phyloP scores from a whole-genome alignment of 78 protist species.

The Cavenderia fasciculata region DNA sequence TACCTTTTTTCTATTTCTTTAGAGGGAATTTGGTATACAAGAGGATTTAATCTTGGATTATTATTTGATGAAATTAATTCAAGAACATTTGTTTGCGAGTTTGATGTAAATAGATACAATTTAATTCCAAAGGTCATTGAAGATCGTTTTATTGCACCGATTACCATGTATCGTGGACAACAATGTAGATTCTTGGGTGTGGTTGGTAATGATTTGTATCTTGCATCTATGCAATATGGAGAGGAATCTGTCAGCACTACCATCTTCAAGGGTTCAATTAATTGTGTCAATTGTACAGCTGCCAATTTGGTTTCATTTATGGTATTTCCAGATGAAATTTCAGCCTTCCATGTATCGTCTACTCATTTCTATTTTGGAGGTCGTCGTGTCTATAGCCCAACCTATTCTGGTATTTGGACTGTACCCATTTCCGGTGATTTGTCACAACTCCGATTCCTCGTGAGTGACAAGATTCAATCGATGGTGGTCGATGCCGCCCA shows the following conservation, averaged over 20 bases:
- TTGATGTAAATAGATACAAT: background rate
- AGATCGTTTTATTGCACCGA: background rate
- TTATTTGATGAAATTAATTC: background rate
- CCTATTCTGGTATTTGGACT: background rate
- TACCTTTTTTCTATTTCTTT: too few relatives aligned
- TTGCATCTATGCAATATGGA: background rate
- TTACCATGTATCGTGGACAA: background rate
- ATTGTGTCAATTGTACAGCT: background rate
- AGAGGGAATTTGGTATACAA: background rate
- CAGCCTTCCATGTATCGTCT: background rate
- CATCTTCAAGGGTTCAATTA: background rate
- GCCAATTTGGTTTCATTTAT: background rate
- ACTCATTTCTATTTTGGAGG: background rate
- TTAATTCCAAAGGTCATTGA: background rate
- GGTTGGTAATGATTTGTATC: conserved; percentile 1
- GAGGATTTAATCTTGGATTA: background rate
- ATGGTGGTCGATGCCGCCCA: background rate
- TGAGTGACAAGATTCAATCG: background rate
- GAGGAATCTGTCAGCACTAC: background rate
- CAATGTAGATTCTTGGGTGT: background rate
- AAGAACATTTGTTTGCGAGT: background rate
- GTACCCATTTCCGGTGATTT: background rate
- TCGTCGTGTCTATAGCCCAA: background rate
- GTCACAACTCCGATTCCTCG: background rate
- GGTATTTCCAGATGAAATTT: background rate